Conservation (phyloP, 495 filamentous ascomycete genomes). For the Talaromyces thailandensis region DNA sequence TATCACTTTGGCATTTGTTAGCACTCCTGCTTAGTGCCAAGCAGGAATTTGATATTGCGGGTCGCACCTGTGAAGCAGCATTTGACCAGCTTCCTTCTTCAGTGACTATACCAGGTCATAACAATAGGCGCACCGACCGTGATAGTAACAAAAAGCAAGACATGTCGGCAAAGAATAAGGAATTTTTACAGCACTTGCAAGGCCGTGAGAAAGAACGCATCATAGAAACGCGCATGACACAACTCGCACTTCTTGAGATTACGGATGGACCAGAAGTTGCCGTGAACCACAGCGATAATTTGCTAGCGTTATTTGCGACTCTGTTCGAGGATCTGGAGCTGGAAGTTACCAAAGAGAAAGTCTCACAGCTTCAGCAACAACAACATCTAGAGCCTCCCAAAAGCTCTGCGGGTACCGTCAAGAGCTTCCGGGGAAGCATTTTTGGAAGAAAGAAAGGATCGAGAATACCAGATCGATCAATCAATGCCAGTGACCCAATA, state of each 20-base stretch:
- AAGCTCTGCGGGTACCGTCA: conserved; percentile 62
- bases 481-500: conserved; percentile 11
- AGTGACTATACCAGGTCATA: conserved; percentile 33
- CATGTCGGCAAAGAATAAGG: conserved; percentile 21
- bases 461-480: conserved; percentile 22
- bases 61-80: conserved; percentile 75
- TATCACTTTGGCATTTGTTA: conserved; percentile 70
- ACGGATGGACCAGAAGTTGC: conserved; percentile 73
- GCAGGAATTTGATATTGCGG: conserved; percentile 73
- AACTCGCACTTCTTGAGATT: conserved; percentile 74
- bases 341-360: conserved; percentile 17
- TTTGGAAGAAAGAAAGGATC: conserved; percentile 48
- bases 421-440: conserved; percentile 64
- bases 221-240: conserved; percentile 88
- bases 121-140: conserved; percentile 21
- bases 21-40: conserved; percentile 76
- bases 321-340: conserved; percentile 56
- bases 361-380: conserved; percentile 6
- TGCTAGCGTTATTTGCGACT: conserved; percentile 70
- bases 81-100: conserved; percentile 71
- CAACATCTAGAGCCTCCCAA: conserved; percentile 45
- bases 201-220: conserved; percentile 71
- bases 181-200: conserved; percentile 63
- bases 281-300: conserved; percentile 72
- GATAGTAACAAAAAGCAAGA: conserved; percentile 23